Conservation (phyloP, 306 rosid species). For the Cicer yamashitae region DNA sequence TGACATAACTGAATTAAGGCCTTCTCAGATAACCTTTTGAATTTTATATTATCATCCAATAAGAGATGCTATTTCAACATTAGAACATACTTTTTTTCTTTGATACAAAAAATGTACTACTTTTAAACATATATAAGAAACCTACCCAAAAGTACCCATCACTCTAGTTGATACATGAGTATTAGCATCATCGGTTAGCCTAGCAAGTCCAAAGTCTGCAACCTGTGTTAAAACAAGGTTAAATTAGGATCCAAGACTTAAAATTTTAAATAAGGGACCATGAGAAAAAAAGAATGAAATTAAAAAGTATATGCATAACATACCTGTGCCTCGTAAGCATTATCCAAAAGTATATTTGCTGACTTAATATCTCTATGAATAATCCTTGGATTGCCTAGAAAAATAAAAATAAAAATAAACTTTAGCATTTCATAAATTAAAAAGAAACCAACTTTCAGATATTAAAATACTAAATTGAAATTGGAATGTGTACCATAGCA, state of each 20-base stretch:
- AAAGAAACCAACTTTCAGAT: background rate
- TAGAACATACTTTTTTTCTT: background rate
- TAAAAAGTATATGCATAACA: conserved; percentile 42
- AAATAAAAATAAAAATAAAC: conserved; percentile 31
- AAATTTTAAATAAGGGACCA: background rate
- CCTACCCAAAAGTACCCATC: conserved; percentile 99
- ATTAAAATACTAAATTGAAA: background rate
- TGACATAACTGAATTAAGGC: background rate
- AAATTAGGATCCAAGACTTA: conserved; percentile 40
- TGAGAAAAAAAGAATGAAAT: background rate
- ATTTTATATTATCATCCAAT: too few species aligned
- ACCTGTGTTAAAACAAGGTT: conserved; percentile 61
- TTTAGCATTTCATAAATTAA: conserved; percentile 30
- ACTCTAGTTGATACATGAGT: conserved; percentile 96
- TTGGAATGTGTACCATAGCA: background rate
- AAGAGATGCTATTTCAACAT: too few species aligned
- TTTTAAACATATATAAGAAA: conserved; percentile 38
- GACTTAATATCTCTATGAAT: conserved; percentile 97
- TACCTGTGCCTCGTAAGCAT: conserved; percentile 74
- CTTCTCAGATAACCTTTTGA: too few species aligned
- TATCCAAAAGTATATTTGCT: conserved; percentile 84
- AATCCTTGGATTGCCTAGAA: conserved; percentile 86
- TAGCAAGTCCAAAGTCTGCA: conserved; percentile 96
- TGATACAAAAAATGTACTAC: background rate
- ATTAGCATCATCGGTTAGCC: conserved; percentile 66